Conservation (phyloP, 2,329 filamentous ascomycete genomes). For the Phialophora expanda region DNA sequence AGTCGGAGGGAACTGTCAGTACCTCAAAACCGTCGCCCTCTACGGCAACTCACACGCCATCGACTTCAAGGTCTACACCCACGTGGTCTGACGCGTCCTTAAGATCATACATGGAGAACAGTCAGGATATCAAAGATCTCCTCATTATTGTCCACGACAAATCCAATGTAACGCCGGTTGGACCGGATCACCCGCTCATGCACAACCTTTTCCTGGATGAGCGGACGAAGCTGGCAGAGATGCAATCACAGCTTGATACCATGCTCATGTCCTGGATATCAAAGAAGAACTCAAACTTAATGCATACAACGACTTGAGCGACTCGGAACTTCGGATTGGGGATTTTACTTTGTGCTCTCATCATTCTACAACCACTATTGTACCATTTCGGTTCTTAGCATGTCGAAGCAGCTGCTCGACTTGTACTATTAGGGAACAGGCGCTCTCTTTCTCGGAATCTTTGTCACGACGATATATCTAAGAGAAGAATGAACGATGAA, state of each 20-base stretch:
- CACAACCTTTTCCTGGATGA: constrained; percentile 83
- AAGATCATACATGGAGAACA: constrained; percentile 87
- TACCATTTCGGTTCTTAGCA: constrained; percentile 34
- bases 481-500: constrained; percentile 26
- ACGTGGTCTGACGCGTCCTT: constrained; percentile 88
- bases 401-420: constrained; percentile 32
- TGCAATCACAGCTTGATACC: constrained; percentile 86
- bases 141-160: constrained; percentile 93
- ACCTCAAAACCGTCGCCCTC: constrained; percentile 41
- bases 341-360: constrained; percentile 6
- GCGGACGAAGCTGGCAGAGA: constrained; percentile 81
- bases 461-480: constrained; percentile 33
- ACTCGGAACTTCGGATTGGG: constrained; percentile 7
- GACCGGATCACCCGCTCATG: constrained; percentile 83
- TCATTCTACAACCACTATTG: constrained; percentile 23
- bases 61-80: constrained; percentile 61
- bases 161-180: constrained; percentile 76
- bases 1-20: constrained; percentile 43
- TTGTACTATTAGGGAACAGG: constrained; percentile 34
- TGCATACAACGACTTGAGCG: constrained; percentile 28
- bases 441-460: constrained; percentile 18
- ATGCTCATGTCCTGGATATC: constrained; percentile 81
- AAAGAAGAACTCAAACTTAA: constrained; percentile 45
- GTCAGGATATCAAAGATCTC: constrained; percentile 85
- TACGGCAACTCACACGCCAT: constrained; percentile 61